Conservation (phyloP, 257 asterid genomes). For the Solanum chilense region DNA sequence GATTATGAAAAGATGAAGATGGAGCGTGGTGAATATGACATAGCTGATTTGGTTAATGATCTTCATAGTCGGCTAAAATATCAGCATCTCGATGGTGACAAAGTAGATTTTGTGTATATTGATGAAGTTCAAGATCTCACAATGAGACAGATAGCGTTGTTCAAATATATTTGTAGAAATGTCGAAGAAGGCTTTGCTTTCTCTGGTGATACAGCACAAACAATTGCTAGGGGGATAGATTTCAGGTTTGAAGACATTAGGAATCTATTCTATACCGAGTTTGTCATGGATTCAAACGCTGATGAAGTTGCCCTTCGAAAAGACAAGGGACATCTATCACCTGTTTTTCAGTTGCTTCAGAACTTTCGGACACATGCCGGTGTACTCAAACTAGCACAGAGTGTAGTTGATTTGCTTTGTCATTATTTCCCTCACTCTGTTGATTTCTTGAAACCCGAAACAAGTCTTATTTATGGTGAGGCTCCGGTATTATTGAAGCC, state of each 20-base stretch:
- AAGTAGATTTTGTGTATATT: conserved; percentile 62
- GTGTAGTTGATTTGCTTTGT: conserved; percentile 40
- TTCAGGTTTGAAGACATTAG: conserved; percentile 59
- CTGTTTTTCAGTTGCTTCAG: conserved; percentile 31
- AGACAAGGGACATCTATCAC: conserved; percentile 38
- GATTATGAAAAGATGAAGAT: conserved; percentile 56
- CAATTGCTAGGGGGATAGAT: conserved; percentile 57
- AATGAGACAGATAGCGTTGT: conserved; percentile 49
- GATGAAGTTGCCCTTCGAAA: conserved; percentile 6
- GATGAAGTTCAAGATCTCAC: conserved; percentile 72
- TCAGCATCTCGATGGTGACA: conserved; percentile 28
- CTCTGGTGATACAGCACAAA: conserved; percentile 66
- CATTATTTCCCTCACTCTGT: conserved; percentile 47
- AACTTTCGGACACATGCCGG: conserved; percentile 67
- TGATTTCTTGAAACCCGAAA: conserved; percentile 46
- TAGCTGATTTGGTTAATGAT: conserved; percentile 54
- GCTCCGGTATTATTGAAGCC: conserved; percentile 49
- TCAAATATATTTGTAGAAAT: conserved; percentile 42
- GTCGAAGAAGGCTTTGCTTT: conserved; percentile 55
- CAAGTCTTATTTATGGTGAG: conserved; percentile 51
- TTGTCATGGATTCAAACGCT: conserved; percentile 19
- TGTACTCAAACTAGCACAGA: conserved; percentile 54
- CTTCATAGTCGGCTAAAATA: conserved; percentile 36
- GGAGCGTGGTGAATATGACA: conserved; percentile 43
- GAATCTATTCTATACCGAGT: conserved; percentile 45